Evolutionary conservation across 2,329 filamentous ascomycete species (phyloP).

Genomic region (Epichloe hybrida): DNA sequence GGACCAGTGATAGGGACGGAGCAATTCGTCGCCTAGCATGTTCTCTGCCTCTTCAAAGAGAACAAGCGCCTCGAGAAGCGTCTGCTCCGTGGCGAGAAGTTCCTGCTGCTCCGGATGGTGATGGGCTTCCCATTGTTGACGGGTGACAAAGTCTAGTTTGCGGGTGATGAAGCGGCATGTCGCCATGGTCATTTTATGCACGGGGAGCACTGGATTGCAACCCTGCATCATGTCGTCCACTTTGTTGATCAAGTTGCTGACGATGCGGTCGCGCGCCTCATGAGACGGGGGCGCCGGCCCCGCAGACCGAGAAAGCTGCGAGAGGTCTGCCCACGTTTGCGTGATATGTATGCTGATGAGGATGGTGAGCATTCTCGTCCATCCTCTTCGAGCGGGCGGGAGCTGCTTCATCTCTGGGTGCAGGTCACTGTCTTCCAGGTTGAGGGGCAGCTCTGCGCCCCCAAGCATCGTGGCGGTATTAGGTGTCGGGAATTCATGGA

Average conservation of each 20-base stretch:
- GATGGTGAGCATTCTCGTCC: slow-evolving; percentile 44
- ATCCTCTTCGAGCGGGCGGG: slow-evolving; percentile 28
- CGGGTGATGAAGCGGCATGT: slow-evolving; percentile 16
- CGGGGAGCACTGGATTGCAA: slow-evolving; percentile 39
- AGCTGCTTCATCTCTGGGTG: slow-evolving; percentile 22
- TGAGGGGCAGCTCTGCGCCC: slow-evolving; percentile 39
- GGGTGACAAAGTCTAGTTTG: slow-evolving; percentile 22
- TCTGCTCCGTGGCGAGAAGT: slow-evolving; percentile 16
- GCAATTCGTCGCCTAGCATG: slow-evolving; percentile 22
- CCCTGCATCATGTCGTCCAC: slow-evolving; percentile 23
- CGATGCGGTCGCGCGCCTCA: slow-evolving; percentile 22
- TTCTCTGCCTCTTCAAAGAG: slow-evolving; percentile 19
- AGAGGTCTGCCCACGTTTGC: slow-evolving; percentile 11
- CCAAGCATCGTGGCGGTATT: neutral
- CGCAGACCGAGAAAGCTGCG: slow-evolving; percentile 9
- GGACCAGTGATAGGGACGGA: slow-evolving; percentile 24
- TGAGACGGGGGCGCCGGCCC: neutral
- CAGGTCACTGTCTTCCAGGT: slow-evolving; percentile 41
- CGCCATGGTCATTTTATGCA: slow-evolving; percentile 18
- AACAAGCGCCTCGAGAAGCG: slow-evolving; percentile 19
- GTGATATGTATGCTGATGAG: slow-evolving; percentile 39
- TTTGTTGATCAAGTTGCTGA: slow-evolving; percentile 17
- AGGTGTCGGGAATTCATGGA: slow-evolving; percentile 8
- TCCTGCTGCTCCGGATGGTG: slow-evolving; percentile 10
- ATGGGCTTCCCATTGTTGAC: slow-evolving; percentile 14